Evolutionary conservation across 768 basidiomycete species (phyloP).

Genomic region (Tricholoma sp.): DNA sequence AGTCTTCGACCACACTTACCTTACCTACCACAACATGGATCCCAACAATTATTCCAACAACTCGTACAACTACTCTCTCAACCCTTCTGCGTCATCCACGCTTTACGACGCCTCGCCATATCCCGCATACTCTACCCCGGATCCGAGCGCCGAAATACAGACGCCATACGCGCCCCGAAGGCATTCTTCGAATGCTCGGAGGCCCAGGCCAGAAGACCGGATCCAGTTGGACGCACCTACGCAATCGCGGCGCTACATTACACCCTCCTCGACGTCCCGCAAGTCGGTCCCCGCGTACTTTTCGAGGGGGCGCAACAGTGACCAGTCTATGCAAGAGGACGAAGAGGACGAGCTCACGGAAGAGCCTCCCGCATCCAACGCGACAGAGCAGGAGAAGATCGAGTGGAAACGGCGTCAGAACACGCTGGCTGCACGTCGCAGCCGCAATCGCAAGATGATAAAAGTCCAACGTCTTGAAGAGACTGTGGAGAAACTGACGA

Average conservation of each 20-base stretch:
- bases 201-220: slow-evolving; percentile 48
- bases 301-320: slow-evolving; percentile 43
- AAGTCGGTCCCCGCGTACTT: slow-evolving; percentile 76
- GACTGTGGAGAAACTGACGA: slow-evolving; percentile 42
- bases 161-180: slow-evolving; percentile 11
- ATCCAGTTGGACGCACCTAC: slow-evolving; percentile 76
- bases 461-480: slow-evolving; percentile 65
- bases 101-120: slow-evolving; percentile 12
- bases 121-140: not conserved
- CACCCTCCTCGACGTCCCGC: slow-evolving; percentile 70
- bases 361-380: slow-evolving; percentile 33
- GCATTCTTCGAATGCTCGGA: slow-evolving; percentile 12
- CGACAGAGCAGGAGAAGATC: slow-evolving; percentile 59
- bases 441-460: slow-evolving; percentile 68
- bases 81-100: slow-evolving; percentile 8
- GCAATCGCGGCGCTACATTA: slow-evolving; percentile 68
- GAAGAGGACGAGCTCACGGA: slow-evolving; percentile 50
- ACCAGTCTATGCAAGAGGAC: slow-evolving; percentile 36
- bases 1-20: slow-evolving; percentile 2
- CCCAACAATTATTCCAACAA: slow-evolving; percentile 14
- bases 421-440: slow-evolving; percentile 79
- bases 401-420: slow-evolving; percentile 80
- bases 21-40: slow-evolving; percentile 16
- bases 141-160: slow-evolving; percentile 1
- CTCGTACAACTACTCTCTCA: slow-evolving; percentile 16